Conservation (phyloP, 2,329 filamentous ascomycete species). For the Aspergillus texensis region DNA sequence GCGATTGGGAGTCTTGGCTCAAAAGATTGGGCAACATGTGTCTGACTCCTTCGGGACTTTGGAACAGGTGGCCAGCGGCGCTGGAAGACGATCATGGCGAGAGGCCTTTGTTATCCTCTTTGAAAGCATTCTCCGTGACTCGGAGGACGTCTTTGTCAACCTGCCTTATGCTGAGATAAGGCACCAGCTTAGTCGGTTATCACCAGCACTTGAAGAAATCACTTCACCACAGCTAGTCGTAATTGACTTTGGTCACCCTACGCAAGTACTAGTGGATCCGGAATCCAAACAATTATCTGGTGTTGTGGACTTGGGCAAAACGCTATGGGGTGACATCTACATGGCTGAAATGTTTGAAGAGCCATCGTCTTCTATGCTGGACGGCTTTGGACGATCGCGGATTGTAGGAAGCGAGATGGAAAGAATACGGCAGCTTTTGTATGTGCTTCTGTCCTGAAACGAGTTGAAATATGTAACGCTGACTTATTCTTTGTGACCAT, state of each 20-base stretch:
- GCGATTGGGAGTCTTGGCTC: conserved; percentile 41
- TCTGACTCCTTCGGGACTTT: conserved; percentile 56
- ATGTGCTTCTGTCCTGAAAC: conserved; percentile 15
- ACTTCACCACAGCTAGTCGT: conserved; percentile 55
- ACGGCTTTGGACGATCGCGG: conserved; percentile 36
- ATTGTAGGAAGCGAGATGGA: conserved; percentile 27
- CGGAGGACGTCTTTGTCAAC: conserved; percentile 61
- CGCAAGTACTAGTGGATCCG: conserved; percentile 56
- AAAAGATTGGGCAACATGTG: conserved; percentile 48
- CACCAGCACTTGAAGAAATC: conserved; percentile 52
- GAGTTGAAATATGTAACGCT: conserved; percentile 1
- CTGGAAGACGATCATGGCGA: conserved; percentile 54
- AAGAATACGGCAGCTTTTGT: conserved; percentile 39
- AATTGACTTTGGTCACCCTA: conserved; percentile 50
- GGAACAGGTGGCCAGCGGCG: conserved; percentile 49
- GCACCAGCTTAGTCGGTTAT: conserved; percentile 49
- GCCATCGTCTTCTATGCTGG: conserved; percentile 37
- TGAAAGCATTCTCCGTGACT: conserved; percentile 58
- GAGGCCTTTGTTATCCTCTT: conserved; percentile 56
- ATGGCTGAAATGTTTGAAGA: conserved; percentile 55
- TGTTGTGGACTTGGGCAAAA: conserved; percentile 55
- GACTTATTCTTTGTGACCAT: background rate
- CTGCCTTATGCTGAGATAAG: conserved; percentile 60
- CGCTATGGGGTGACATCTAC: conserved; percentile 60
- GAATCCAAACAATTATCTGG: conserved; percentile 52